Conservation (phyloP, 2,329 filamentous ascomycete genomes). For the Fusarium concolor region DNA sequence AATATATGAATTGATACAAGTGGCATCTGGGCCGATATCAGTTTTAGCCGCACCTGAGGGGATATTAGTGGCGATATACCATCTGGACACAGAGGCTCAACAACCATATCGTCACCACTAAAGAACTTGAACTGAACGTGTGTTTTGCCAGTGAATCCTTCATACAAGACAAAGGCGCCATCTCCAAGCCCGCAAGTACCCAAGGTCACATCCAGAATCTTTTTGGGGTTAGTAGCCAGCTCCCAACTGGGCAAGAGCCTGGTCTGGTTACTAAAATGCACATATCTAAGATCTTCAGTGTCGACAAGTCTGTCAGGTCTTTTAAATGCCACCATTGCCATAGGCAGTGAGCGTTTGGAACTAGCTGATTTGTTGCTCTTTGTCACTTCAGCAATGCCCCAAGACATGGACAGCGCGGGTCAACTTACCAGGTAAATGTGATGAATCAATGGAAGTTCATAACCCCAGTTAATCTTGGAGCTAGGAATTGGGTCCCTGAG, state of each 20-base stretch:
- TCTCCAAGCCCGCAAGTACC: not conserved
- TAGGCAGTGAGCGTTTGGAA: not conserved
- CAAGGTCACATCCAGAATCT: not conserved
- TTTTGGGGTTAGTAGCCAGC: not conserved
- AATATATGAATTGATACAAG: not conserved
- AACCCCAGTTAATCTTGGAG: not conserved
- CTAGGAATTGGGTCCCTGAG: not conserved
- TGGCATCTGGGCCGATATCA: not conserved
- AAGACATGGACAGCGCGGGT: not conserved
- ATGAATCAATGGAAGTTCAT: not conserved
- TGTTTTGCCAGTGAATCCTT: not conserved
- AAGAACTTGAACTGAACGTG: not conserved
- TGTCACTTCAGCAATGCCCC: not conserved
- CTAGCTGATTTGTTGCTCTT: not conserved
- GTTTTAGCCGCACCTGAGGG: not conserved
- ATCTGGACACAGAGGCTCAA: not conserved
- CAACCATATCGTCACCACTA: not conserved
- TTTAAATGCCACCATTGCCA: not conserved
- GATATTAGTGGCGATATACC: not conserved
- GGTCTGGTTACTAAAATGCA: not conserved
- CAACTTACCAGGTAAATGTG: not conserved
- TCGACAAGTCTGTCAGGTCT: not conserved
- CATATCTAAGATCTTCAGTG: not conserved
- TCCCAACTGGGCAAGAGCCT: not conserved
- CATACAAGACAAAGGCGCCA: not conserved